Conservation (phyloP, 2,329 filamentous ascomycete genomes). For the Aspergillus sojae region DNA sequence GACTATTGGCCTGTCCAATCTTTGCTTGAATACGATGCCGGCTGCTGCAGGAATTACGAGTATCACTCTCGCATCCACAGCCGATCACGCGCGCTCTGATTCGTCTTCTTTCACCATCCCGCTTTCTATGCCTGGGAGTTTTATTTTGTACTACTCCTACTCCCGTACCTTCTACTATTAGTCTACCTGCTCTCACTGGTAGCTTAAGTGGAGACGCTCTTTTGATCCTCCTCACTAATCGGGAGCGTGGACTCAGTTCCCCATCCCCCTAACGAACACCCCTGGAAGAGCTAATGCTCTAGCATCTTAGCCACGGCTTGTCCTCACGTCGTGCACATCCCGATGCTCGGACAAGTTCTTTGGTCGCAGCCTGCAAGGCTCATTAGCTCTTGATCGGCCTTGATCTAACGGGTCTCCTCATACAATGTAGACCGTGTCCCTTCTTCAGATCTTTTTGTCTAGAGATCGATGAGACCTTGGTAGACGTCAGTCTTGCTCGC, state of each 20-base stretch:
- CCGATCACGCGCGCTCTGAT: not conserved
- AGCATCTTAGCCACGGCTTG: conserved; percentile 19
- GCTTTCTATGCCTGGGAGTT: conserved; percentile 7
- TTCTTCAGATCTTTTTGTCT: conserved; percentile 14
- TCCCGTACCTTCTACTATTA: not conserved
- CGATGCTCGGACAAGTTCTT: conserved; percentile 7
- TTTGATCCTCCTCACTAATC: conserved; percentile 31
- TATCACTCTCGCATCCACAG: not conserved
- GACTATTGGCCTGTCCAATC: not conserved
- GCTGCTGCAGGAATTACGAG: not conserved
- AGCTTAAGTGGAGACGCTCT: conserved; percentile 34
- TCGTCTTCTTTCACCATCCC: conserved; percentile 9
- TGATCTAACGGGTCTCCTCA: conserved; percentile 16
- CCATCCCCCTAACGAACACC: conserved; percentile 38
- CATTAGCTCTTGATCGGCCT: conserved; percentile 14
- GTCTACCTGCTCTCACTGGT: conserved; percentile 27
- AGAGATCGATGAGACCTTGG: conserved; percentile 12
- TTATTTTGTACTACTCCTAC: not conserved
- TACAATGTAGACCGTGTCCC: conserved; percentile 9
- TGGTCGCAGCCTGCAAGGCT: conserved; percentile 9
- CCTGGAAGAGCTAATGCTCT: conserved; percentile 27
- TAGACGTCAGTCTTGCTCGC: conserved; percentile 8
- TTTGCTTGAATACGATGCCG: not conserved
- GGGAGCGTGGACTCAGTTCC: conserved; percentile 33
- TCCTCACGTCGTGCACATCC: conserved; percentile 15